A percentile compares a stretch with the other conserved stretches of the same genome.
Evolutionary conservation across 768 basidiomycete species (phyloP).

Genomic region (Leccinum longicurvipes): DNA sequence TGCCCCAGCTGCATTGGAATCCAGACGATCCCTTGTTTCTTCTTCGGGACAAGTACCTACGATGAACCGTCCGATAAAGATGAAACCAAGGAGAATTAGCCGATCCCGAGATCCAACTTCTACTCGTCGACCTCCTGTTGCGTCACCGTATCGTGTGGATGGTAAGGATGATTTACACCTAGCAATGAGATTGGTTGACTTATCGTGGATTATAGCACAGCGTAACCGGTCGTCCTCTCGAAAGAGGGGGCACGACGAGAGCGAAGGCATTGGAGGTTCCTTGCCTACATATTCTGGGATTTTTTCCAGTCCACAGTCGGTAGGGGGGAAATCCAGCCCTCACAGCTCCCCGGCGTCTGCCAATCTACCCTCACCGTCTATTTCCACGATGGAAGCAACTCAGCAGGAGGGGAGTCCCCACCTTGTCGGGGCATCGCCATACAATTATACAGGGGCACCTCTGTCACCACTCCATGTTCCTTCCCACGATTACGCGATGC

Average conservation of each 20-base stretch:
- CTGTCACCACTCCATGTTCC: conserved; percentile 51
- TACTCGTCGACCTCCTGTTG: conserved; percentile 52
- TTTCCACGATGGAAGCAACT: conserved; percentile 46
- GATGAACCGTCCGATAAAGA: conserved; percentile 49
- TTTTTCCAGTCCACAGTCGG: conserved; percentile 52
- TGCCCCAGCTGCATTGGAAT: conserved; percentile 41
- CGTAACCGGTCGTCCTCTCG: conserved; percentile 76
- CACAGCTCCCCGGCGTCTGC: conserved; percentile 76
- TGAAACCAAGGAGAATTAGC: conserved; percentile 49
- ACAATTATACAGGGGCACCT: conserved; percentile 42
- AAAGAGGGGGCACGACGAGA: conserved; percentile 67
- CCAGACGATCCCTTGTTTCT: conserved; percentile 52
- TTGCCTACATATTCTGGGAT: conserved; percentile 47
- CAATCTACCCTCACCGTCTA: conserved; percentile 68
- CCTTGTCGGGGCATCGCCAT: conserved; percentile 42
- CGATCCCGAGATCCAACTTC: conserved; percentile 57
- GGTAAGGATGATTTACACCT: conserved; percentile 39
- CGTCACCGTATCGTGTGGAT: conserved; percentile 64
- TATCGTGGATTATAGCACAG: conserved; percentile 40
- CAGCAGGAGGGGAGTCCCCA: conserved; percentile 56
- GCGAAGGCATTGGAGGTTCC: conserved; percentile 46
- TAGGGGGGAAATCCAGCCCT: conserved; percentile 48
- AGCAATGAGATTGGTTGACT: conserved; percentile 13
- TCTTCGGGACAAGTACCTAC: conserved; percentile 41
- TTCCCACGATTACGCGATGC: conserved; percentile 52